Evolutionary conservation across 352 stramenopile species (phyloP), one percentile per base, ranked within the genome.

Genomic region (Phytophthora sp.): DNA sequence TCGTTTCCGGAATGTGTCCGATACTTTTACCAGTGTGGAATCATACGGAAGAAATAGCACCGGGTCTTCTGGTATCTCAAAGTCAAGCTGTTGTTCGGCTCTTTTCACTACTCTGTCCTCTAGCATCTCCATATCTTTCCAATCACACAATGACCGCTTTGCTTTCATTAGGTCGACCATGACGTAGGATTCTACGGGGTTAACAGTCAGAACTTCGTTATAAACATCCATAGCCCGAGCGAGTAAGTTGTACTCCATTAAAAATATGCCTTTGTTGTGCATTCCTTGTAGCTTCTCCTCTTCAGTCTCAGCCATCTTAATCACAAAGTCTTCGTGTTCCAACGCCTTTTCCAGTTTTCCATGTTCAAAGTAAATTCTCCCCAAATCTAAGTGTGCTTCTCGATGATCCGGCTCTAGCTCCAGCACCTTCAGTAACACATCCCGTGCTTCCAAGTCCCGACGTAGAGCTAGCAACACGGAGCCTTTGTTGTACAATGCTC

Each of bases 251-350:
- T 53, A 58, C 30, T 88, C 77, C 17, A 82, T 87, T 12, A 92
- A 59, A 41, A 92, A 92, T 8, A 86, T 57, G 0, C 74, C 87
- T 55, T 92, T 94, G 67, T 96, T 96, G 69, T 86, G 71, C 18
- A 92, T 61, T 4, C 77, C 82, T 0, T 62, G 54, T 10, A 80
- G 20, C 13, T 72, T 62, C 11, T 62, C 43, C 0, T 24, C 8
- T 0, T 21, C 42, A 2, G 55, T 69, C 15, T 52, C 48, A 0
- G 71, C 32, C 9, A 42, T 41, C 7, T 48, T 20, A 31, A 91
- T 79, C 15, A 76, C 68, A 1, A 46, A 21, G 34, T 92, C 72
- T 24, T 88, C 64, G 42, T 89, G 74, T 8, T 64, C 21, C 9
- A 91, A 26, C 0, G 85, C 82, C 2, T 62, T 34, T 2, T 69